Evolutionary conservation across 108 stramenopile genomes (phyloP), one percentile per base, ranked within the genome.

Genomic region (Skeletonema potamos): DNA sequence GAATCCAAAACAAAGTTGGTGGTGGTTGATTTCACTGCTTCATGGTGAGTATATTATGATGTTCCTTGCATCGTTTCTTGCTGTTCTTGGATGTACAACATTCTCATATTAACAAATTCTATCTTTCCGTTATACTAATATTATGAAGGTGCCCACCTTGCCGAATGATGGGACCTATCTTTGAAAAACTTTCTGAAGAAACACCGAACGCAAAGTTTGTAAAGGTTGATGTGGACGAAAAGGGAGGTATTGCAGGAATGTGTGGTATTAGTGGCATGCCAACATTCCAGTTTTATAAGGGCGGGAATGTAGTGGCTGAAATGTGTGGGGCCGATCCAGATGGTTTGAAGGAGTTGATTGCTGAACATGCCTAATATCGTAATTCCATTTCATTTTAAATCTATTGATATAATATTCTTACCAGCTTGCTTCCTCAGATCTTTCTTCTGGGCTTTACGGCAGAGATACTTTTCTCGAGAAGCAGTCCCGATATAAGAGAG

Each of bases 171-270:
- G 87, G 62, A 6, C 96, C 96, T 4, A 79, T 90, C 55, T 94
- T 93, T 61, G 90, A 88, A 56, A 54, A 77, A 51, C 70, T 96
- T 79, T 81, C 92, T 29, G 80, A 82, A 10, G 83, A 89, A 67
- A 66, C 70, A 58, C 64, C 86, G 7, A 78, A 85, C 17, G 84
- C 64, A 11, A 82, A 79, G 51, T 95, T 96, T 64, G 86, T 91
- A 72, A 94, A 96, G 79, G 89, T 95, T 7, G 97, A 96, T 67
- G 97, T 96, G 6, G 97, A 97, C 68, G 85, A 85, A 6, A 82
- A 84, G 32, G 81, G 89, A 0, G 83, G 86, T 11, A 83, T 94
- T 54, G 89, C 89, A 12, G 79, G 72, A 46, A 41, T 51, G 27
- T 87, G 86, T 71, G 87, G 84, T 7, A 83, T 96, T 54, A 65